These are phyloP conservation scores for Pseudogymnoascus sp. DNA, from an alignment of 2,329 filamentous ascomycete species.

Conservation along the genomic window DNA sequence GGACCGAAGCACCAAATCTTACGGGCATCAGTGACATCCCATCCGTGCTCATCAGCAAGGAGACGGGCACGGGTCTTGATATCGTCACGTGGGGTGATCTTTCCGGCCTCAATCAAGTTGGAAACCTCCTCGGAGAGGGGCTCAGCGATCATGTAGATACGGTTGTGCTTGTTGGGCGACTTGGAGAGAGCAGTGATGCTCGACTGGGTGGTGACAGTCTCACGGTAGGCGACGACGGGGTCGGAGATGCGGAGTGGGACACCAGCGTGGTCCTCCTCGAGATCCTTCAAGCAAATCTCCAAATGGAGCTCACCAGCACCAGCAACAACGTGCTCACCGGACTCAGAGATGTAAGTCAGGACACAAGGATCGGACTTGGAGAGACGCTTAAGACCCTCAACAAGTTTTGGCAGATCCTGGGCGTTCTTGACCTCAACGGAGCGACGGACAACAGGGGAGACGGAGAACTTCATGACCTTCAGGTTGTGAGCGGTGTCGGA, in stretches of 20 bases:
- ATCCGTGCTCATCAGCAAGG: conserved; percentile 93
- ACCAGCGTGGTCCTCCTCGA: conserved; percentile 98
- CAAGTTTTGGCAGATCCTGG: conserved; percentile 97
- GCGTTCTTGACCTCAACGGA: conserved; percentile 99
- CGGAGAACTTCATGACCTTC: conserved; percentile 99
- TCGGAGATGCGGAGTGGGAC: conserved; percentile 96
- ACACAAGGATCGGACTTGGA: conserved; percentile 99
- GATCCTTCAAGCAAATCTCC: conserved; percentile 99
- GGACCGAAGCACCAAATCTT: conserved; percentile 99
- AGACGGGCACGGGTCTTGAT: conserved; percentile 97
- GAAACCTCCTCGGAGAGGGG: conserved; percentile 89
- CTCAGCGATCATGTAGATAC: conserved; percentile 91
- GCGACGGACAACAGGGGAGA: conserved; percentile 95
- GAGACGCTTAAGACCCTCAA: conserved; percentile 99
- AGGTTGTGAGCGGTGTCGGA: conserved; percentile 97
- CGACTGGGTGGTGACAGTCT: conserved; percentile 78
- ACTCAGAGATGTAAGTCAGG: conserved; percentile 78
- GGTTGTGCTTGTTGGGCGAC: conserved; percentile 99
- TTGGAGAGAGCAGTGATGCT: conserved; percentile 97
- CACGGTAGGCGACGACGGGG: conserved; percentile 97
- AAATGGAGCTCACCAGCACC: conserved; percentile 99
- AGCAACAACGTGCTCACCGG: conserved; percentile 97
- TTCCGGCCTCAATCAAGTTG: conserved; percentile 82
- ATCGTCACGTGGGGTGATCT: conserved; percentile 92
- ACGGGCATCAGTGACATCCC: conserved; percentile 99